A percentile compares a stretch with the other conserved stretches of the same genome.
These are phyloP conservation scores for Tulasnella sp. DNA, from an alignment of 768 basidiomycete genomes.

Conservation along the genomic window DNA sequence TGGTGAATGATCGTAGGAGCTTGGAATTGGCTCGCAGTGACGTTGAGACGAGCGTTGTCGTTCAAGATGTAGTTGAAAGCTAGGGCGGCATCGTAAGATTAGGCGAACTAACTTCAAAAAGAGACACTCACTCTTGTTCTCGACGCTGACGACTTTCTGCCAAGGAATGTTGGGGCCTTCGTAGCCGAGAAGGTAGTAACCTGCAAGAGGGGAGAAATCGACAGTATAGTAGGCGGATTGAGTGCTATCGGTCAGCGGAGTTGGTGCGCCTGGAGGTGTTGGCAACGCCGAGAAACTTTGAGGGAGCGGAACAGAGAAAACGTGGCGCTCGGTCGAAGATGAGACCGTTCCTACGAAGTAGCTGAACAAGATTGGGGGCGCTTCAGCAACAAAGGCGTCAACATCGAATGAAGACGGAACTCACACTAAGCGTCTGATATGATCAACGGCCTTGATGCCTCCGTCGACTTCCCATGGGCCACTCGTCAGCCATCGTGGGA, in stretches of 20 bases:
- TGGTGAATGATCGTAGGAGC: constrained; percentile 64
- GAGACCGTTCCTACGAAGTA: constrained; percentile 88
- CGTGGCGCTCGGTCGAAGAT: constrained; percentile 73
- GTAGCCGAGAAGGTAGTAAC: constrained; percentile 79
- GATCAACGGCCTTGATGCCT: constrained; percentile 68
- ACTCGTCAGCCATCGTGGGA: constrained; percentile 77
- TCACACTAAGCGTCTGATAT: constrained; percentile 64
- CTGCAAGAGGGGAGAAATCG: constrained; percentile 78
- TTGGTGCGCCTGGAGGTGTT: constrained; percentile 31
- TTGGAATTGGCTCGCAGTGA: constrained; percentile 64
- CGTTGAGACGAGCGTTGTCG: constrained; percentile 63
- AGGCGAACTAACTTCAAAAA: background rate
- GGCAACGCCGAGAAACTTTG: constrained; percentile 37
- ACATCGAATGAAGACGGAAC: constrained; percentile 36
- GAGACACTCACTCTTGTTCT: constrained; percentile 44
- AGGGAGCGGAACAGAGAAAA: constrained; percentile 78
- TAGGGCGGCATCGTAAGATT: constrained; percentile 28
- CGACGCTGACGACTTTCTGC: constrained; percentile 70
- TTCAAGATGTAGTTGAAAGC: constrained; percentile 62
- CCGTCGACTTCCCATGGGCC: constrained; percentile 89
- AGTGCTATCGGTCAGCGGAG: constrained; percentile 37
- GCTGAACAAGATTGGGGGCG: constrained; percentile 43
- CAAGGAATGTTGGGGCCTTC: constrained; percentile 79
- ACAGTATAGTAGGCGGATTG: constrained; percentile 57
- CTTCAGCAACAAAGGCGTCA: constrained; percentile 9